Evolutionary conservation across 2,329 filamentous ascomycete species (phyloP), one percentile per base, ranked within the genome.

Genomic region (Colletotrichum spaethianum): DNA sequence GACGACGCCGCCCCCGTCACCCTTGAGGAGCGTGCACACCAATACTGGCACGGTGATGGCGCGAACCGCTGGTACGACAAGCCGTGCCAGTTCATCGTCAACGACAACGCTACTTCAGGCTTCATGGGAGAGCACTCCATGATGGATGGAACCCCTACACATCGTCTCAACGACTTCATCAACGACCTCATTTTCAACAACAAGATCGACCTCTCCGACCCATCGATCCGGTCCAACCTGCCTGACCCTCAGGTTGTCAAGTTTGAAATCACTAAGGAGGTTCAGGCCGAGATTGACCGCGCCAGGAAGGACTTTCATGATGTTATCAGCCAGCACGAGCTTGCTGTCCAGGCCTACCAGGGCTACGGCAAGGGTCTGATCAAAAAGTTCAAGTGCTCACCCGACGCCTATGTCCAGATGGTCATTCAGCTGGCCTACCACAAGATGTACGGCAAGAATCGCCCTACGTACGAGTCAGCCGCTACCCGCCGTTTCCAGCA

Each of bases 41-140:
- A 95, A 82, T 99, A 98, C 90, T 99, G 96, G 97, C 96, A 98
- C 84, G 96, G 96, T 65, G 96, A 99, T 79, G 96, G 96, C 69
- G 87, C 90, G 77, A 99, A 99, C 87, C 91, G 96, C 76, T 99
- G 95, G 95, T 98, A 92, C 80, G 96, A 99, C 88, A 99, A 99
- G 88, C 96, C 96, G 7, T 86, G 98, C 65, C 96, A 99, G 84
- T 98, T 99, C 86, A 97, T 99, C 81, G 83, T 99, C 85, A 98
- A 98, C 83, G 95, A 99, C 82, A 99, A 99, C 82, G 96, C 96
- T 77, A 97, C 96, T 9, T 93, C 96, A 2, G 96, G 96, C 73
- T 99, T 99, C 88, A 96, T 95, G 89, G 96, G 96, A 79, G 96
- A 99, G 85, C 96, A 99, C 88, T 97, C 94, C 78, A 98, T 99